Percentiles rank a stretch among this genome's conserved stretches.
phyloP scores from a whole-genome alignment of 441 rosid genomes.

The Adansonia grandidieri region DNA sequence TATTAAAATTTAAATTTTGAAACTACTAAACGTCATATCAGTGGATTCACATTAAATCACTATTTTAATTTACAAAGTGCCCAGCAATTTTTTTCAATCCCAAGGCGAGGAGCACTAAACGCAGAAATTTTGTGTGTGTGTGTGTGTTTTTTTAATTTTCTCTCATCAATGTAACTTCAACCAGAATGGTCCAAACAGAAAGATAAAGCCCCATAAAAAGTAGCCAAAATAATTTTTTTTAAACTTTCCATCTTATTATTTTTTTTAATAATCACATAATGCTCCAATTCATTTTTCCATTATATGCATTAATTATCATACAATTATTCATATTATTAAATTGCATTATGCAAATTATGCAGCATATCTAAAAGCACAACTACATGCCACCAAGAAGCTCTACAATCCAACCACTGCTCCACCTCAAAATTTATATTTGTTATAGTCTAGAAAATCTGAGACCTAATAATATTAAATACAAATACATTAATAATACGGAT shows the following conservation, averaged over 20 bases:
- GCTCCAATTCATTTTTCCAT: slow-evolving; percentile 13
- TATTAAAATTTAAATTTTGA: too few species aligned
- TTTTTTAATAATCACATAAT: neutral
- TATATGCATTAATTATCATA: slow-evolving; percentile 19
- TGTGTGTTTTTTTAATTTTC: too few species aligned
- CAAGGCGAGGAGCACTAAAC: neutral
- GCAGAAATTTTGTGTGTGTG: neutral
- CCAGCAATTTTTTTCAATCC: neutral
- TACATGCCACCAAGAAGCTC: slow-evolving; percentile 19
- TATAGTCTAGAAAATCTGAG: neutral
- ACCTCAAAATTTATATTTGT: slow-evolving; percentile 9
- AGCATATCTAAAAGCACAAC: slow-evolving; percentile 1
- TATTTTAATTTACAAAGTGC: neutral
- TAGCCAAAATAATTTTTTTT: neutral
- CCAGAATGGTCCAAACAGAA: neutral
- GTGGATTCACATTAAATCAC: too few species aligned
- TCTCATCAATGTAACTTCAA: neutral
- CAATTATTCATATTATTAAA: slow-evolving; percentile 19
- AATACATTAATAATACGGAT: too few species aligned
- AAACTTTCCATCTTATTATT: neutral
- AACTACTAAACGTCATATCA: too few species aligned
- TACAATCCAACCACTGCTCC: slow-evolving; percentile 14
- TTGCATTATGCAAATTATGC: slow-evolving; percentile 19
- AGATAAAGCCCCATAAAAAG: neutral
- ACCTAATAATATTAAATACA: too few species aligned